phyloP scores from a whole-genome alignment of 164 flowering plant species.

The Echeveria elegans region DNA sequence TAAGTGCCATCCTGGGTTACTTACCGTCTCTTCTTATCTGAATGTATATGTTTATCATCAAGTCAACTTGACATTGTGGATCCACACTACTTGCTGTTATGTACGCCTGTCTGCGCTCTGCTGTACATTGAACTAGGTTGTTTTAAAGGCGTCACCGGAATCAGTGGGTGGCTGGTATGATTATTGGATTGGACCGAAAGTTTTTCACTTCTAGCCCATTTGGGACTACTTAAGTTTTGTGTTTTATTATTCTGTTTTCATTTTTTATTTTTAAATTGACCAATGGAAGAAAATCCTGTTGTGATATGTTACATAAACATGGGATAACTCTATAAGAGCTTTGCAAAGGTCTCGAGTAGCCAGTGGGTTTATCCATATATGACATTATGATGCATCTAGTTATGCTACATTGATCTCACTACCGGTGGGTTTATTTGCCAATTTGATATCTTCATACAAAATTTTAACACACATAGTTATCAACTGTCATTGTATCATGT shows the following conservation, averaged over 20 bases:
- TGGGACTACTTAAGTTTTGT: background rate
- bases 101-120: background rate
- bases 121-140: background rate
- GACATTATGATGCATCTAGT: too few species aligned
- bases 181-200: background rate
- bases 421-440: too few species aligned
- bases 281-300: background rate
- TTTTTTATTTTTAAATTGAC: background rate
- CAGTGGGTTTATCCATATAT: background rate
- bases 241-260: background rate
- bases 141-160: background rate
- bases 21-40: background rate
- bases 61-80: too few species aligned
- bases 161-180: background rate
- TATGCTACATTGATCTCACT: too few species aligned
- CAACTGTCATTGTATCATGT: too few species aligned
- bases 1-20: slow-evolving; percentile 20
- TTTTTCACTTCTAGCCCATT: background rate
- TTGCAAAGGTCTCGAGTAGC: background rate
- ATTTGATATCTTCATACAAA: too few species aligned
- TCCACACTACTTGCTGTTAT: background rate
- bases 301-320: background rate
- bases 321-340: background rate
- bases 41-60: too few species aligned
- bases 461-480: too few species aligned